A percentile compares a stretch with the other conserved stretches of the same genome.
Evolutionary conservation across 768 basidiomycete species (phyloP).

Genomic region (Hypholoma sublateritium): DNA sequence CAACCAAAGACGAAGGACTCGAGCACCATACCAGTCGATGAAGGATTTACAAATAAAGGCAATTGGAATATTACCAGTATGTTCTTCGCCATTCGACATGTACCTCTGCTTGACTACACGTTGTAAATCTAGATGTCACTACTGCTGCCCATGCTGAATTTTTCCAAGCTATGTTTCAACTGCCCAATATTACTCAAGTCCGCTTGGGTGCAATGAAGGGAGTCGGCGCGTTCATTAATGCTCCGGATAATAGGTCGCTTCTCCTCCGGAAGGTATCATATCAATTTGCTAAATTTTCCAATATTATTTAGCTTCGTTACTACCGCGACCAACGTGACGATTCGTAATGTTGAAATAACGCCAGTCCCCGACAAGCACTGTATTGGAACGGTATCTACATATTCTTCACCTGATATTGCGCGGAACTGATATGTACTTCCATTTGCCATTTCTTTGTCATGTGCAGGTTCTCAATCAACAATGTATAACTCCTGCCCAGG

Average conservation of each 20-base stretch:
- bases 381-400: conserved; percentile 21
- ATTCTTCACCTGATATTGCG: background rate
- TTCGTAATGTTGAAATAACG: conserved; percentile 17
- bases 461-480: conserved; percentile 18
- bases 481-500: conserved; percentile 22
- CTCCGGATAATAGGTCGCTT: conserved; percentile 23
- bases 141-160: conserved; percentile 25
- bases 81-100: background rate
- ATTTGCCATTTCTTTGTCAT: no score
- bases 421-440: background rate
- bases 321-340: conserved; percentile 21
- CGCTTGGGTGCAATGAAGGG: conserved; percentile 12
- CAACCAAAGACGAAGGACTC: conserved; percentile 16
- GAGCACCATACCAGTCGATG: conserved; percentile 21
- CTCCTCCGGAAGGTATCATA: no score
- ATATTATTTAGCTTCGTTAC: conserved; percentile 19
- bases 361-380: conserved; percentile 22
- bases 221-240: conserved; percentile 25
- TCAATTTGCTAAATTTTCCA: no score
- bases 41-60: conserved; percentile 22
- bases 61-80: conserved; percentile 29
- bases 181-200: conserved; percentile 22
- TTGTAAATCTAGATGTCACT: conserved; percentile 18
- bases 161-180: conserved; percentile 21
- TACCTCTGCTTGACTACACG: background rate